Conservation (phyloP, 164 flowering plant genomes). For the Tetracentron sinense region DNA sequence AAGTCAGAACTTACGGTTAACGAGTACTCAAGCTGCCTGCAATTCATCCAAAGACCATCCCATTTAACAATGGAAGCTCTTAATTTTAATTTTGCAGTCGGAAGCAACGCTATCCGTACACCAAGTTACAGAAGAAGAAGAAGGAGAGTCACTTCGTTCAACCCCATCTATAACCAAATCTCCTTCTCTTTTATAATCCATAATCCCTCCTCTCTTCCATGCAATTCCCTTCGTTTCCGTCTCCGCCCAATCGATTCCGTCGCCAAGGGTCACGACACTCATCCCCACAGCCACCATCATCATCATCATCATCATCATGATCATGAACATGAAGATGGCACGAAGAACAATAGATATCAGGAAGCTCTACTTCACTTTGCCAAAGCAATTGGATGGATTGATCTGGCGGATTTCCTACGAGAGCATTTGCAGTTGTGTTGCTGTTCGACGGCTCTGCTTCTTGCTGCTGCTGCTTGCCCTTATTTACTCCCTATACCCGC, state of each 20-base stretch:
- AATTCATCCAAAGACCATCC: no score
- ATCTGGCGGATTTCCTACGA: slow-evolving; percentile 66
- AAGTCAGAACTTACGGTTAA: no score
- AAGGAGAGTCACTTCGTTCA: not conserved
- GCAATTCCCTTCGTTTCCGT: slow-evolving; percentile 8
- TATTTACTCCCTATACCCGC: slow-evolving; percentile 50
- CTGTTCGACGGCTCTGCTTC: slow-evolving; percentile 59
- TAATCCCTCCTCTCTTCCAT: slow-evolving; percentile 7
- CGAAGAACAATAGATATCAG: slow-evolving; percentile 46
- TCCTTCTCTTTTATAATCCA: not conserved
- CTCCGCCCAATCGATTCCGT: slow-evolving; percentile 12
- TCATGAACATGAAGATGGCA: slow-evolving; percentile 19
- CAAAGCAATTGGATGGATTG: slow-evolving; percentile 52
- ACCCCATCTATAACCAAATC: not conserved
- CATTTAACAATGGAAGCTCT: no score
- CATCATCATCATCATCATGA: slow-evolving; percentile 37
- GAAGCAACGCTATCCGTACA: not conserved
- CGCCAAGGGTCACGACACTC: slow-evolving; percentile 13
- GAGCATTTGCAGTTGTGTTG: slow-evolving; percentile 84
- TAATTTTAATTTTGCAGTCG: not conserved
- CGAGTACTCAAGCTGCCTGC: no score
- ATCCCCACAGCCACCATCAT: slow-evolving; percentile 25
- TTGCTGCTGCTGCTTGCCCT: slow-evolving; percentile 76
- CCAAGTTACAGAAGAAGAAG: not conserved
- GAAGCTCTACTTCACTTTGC: slow-evolving; percentile 54